Conservation (phyloP, 495 filamentous ascomycete genomes). For the Penicillium cinerascens region DNA sequence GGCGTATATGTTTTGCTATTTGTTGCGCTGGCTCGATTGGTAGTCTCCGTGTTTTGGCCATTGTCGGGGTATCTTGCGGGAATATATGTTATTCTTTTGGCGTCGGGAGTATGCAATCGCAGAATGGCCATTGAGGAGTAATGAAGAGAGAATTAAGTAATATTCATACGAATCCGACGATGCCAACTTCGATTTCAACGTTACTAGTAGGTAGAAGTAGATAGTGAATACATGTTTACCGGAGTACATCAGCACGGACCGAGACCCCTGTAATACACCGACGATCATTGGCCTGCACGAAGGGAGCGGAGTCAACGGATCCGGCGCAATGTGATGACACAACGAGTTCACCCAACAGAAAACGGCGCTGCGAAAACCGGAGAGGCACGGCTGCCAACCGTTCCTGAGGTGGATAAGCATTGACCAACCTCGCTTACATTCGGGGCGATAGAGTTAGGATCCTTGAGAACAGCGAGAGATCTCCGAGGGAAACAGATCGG, state of each 20-base stretch:
- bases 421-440: slow-evolving; percentile 7
- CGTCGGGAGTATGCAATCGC: neutral
- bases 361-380: neutral
- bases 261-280: neutral
- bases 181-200: neutral
- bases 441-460: slow-evolving; percentile 3
- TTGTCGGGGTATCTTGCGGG: neutral
- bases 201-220: neutral
- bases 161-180: neutral
- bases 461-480: neutral
- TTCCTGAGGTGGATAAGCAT: neutral
- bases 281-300: slow-evolving; percentile 2
- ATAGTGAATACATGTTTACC: neutral
- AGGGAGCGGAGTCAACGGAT: neutral
- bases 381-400: neutral
- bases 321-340: neutral
- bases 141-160: neutral
- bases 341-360: neutral
- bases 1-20: neutral
- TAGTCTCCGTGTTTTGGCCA: neutral
- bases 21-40: neutral
- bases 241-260: neutral
- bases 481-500: slow-evolving; percentile 3
- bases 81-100: neutral
- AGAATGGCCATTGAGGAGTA: neutral